These are phyloP conservation scores for Takashimella tepidaria DNA, from an alignment of 1,284 basidiomycete genomes.

Conservation along the genomic window DNA sequence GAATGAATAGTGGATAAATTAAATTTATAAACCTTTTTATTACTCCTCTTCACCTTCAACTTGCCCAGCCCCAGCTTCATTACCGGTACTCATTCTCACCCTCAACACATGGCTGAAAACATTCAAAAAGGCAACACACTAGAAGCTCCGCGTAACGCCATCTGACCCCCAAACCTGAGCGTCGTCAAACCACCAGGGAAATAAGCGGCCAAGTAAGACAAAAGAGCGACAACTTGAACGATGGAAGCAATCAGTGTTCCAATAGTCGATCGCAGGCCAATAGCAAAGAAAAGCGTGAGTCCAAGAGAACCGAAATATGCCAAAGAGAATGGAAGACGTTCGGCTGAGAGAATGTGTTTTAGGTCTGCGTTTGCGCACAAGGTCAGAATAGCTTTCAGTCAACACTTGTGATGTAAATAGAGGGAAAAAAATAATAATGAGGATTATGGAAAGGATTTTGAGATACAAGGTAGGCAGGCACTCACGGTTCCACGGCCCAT, in stretches of 20 bases:
- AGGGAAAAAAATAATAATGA: too few species aligned
- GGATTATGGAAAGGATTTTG: not conserved
- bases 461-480: not conserved
- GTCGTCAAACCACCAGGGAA: conserved; percentile 74
- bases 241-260: conserved; percentile 75
- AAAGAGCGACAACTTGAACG: conserved; percentile 72
- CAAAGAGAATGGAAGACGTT: conserved; percentile 79
- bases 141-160: conserved; percentile 73
- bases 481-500: conserved; percentile 47
- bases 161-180: conserved; percentile 71
- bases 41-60: too few species aligned
- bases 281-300: conserved; percentile 80
- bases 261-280: conserved; percentile 72
- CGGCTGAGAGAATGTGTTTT: conserved; percentile 78
- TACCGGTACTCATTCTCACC: too few species aligned
- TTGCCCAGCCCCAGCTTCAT: too few species aligned
- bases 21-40: too few species aligned
- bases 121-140: conserved; percentile 67
- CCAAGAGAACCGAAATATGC: conserved; percentile 76
- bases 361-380: conserved; percentile 53
- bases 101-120: too few species aligned
- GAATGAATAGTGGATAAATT: too few species aligned
- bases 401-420: too few species aligned
- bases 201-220: conserved; percentile 83
- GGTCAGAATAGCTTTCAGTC: not conserved